Evolutionary conservation across 805 yeast species (phyloP).

Genomic region (Metschnikowia hibisci): DNA sequence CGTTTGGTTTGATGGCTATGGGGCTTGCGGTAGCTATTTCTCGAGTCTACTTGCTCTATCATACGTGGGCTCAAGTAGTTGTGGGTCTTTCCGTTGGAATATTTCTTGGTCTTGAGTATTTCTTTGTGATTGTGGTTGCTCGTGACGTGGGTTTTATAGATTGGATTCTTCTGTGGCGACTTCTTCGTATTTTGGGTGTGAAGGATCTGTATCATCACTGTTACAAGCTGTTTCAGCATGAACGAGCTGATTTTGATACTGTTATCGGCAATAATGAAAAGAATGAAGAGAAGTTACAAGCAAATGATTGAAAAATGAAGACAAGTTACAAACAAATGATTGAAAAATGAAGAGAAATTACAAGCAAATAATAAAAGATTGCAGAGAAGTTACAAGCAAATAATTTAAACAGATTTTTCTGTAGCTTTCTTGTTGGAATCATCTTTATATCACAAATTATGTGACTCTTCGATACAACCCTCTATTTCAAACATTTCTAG

Average conservation of each 20-base stretch:
- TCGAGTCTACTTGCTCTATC: conserved; percentile 76
- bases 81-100: conserved; percentile 70
- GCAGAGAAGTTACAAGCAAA: not conserved
- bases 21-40: conserved; percentile 55
- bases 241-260: conserved; percentile 20
- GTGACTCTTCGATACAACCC: too few species aligned
- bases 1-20: conserved; percentile 23
- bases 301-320: too few species aligned
- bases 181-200: conserved; percentile 48
- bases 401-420: too few species aligned
- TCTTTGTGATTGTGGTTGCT: conserved; percentile 45
- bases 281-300: not conserved
- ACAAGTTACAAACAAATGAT: not conserved
- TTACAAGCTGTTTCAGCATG: conserved; percentile 46
- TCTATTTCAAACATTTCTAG: conserved; percentile 18
- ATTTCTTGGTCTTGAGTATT: conserved; percentile 56
- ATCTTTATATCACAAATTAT: too few species aligned
- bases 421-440: too few species aligned
- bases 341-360: not conserved
- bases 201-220: conserved; percentile 58
- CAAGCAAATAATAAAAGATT: too few species aligned
- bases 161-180: conserved; percentile 57
- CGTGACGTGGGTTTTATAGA: conserved; percentile 68
- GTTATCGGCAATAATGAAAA: not conserved
- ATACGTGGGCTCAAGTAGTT: conserved; percentile 64